phyloP scores from a whole-genome alignment of 257 asterid species.

The Cruciata laevipes region DNA sequence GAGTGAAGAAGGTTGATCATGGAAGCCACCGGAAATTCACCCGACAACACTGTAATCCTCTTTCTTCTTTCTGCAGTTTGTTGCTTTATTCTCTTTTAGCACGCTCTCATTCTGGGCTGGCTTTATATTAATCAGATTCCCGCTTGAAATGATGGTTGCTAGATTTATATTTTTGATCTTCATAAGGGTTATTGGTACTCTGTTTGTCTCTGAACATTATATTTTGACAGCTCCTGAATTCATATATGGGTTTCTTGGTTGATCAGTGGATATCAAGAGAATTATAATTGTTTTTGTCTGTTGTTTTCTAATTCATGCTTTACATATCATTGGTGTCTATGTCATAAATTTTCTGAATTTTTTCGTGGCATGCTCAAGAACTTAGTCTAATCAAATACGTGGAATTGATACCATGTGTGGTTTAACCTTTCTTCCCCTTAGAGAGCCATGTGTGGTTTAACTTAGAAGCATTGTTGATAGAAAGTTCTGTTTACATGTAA shows the following conservation, averaged over 20 bases:
- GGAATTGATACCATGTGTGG: not conserved
- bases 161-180: not conserved
- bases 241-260: not conserved
- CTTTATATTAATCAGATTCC: not conserved
- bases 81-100: not conserved
- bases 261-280: not conserved
- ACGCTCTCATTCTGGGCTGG: not conserved
- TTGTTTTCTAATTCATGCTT: not conserved
- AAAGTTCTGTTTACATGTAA: not conserved
- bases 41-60: not conserved
- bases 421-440: no score
- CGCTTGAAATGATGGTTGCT: not conserved
- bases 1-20: not conserved
- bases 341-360: not conserved
- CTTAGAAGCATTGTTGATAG: no score
- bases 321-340: not conserved
- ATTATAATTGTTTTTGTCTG: no score
- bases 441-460: no score
- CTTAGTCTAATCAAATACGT: not conserved
- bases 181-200: not conserved
- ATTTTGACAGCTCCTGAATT: not conserved
- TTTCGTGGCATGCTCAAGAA: not conserved
- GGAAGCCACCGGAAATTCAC: slow-evolving; percentile 14
- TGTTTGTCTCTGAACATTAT: not conserved
- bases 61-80: no score